These are phyloP conservation scores for Fusarium napiforme DNA, from an alignment of 2,329 filamentous ascomycete genomes.

Conservation along the genomic window DNA sequence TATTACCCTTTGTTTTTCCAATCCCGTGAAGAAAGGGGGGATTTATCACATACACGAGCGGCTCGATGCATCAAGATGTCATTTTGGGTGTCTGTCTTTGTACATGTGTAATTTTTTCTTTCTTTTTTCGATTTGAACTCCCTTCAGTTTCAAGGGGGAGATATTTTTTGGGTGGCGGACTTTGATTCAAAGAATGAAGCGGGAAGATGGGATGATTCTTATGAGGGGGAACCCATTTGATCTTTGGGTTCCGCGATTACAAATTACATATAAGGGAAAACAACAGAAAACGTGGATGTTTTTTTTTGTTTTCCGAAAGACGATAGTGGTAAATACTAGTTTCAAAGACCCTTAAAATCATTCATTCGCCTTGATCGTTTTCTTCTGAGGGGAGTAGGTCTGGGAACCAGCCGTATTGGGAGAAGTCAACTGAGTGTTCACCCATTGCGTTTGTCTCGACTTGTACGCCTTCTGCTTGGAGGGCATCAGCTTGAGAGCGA, in stretches of 20 bases:
- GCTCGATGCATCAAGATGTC: constrained; percentile 39
- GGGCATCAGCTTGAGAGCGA: constrained; percentile 61
- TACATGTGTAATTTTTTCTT: constrained; percentile 36
- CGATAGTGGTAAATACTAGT: constrained; percentile 47
- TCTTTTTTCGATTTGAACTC: neutral
- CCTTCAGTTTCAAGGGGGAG: neutral
- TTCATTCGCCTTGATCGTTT: constrained; percentile 17
- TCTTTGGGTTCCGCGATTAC: constrained; percentile 38
- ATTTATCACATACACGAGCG: constrained; percentile 44
- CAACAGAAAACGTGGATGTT: neutral
- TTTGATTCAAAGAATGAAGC: constrained; percentile 38
- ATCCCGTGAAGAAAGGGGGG: constrained; percentile 25
- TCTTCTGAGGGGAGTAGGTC: constrained; percentile 59
- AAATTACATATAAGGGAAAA: constrained; percentile 41
- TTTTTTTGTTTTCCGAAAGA: constrained; percentile 15
- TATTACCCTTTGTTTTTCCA: constrained; percentile 1
- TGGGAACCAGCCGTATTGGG: constrained; percentile 67
- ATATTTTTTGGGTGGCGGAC: constrained; percentile 20
- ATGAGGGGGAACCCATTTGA: constrained; percentile 30
- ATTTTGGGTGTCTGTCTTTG: constrained; percentile 31
- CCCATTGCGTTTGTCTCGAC: constrained; percentile 62
- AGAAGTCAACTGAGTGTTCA: constrained; percentile 63
- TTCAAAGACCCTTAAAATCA: constrained; percentile 23
- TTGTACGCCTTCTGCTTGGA: constrained; percentile 63
- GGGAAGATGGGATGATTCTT: constrained; percentile 45